These are phyloP conservation scores for Eucalyptus marginata DNA, from an alignment of 345 rosid genomes.

Conservation along the genomic window DNA sequence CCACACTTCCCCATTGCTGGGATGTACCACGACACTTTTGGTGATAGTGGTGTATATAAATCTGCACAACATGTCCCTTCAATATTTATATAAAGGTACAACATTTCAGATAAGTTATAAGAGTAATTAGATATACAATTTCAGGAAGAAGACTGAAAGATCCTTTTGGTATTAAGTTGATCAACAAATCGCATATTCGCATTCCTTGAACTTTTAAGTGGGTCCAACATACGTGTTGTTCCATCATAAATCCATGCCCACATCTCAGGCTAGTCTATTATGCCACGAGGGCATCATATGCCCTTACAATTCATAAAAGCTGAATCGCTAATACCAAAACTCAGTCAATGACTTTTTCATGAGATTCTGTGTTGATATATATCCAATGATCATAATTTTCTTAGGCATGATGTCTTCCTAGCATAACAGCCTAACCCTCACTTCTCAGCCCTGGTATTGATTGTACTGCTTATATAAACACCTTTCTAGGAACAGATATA, in stretches of 20 bases:
- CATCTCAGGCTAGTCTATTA: not conserved
- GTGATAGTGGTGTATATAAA: conserved; percentile 56
- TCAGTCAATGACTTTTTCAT: not conserved
- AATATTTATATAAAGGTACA: not conserved
- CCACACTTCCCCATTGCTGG: conserved; percentile 49
- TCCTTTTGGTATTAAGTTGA: not conserved
- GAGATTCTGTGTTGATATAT: not conserved
- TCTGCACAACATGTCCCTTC: conserved; percentile 24
- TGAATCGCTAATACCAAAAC: not conserved
- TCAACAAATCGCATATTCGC: not conserved
- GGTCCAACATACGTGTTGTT: not conserved
- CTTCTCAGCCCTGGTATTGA: not conserved
- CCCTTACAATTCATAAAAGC: not conserved
- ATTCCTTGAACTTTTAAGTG: not conserved
- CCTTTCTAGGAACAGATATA: not conserved
- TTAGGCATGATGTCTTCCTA: not conserved
- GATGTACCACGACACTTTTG: conserved; percentile 58
- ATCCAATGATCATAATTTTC: not conserved
- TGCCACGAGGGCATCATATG: not conserved
- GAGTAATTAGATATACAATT: not conserved
- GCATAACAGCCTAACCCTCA: not conserved
- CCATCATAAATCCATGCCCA: not conserved
- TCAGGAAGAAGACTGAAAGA: not conserved
- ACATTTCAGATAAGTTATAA: not conserved
- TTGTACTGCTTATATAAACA: not conserved